These are phyloP conservation scores for Xylariaceae sp. DNA, from an alignment of 2,329 filamentous ascomycete genomes.

Conservation along the genomic window DNA sequence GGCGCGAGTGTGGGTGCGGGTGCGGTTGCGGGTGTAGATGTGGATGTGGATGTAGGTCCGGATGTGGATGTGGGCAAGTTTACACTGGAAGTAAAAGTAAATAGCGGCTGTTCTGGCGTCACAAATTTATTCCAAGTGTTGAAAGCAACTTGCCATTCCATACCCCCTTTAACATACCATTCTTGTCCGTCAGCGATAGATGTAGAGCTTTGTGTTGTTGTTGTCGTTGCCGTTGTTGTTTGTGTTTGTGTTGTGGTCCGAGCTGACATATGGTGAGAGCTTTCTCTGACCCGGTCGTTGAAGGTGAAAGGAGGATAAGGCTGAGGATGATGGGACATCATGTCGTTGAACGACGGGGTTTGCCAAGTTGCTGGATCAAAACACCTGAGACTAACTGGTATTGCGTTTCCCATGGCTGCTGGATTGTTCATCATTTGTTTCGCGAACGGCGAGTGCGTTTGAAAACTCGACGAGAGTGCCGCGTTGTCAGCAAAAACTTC, in stretches of 20 bases:
- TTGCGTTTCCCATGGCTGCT: slow-evolving; percentile 21
- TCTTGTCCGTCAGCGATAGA: slow-evolving; percentile 48
- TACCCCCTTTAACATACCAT: slow-evolving; percentile 54
- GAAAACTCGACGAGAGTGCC: slow-evolving; percentile 23
- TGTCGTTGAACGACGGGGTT: slow-evolving; percentile 23
- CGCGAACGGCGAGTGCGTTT: slow-evolving; percentile 17
- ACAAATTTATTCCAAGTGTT: slow-evolving; percentile 42
- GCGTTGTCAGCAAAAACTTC: slow-evolving; percentile 27
- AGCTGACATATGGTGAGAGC: slow-evolving; percentile 12
- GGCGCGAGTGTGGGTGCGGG: not conserved
- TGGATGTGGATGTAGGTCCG: no score
- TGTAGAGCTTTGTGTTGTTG: slow-evolving; percentile 29
- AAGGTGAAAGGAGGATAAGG: slow-evolving; percentile 24
- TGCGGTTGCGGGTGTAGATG: no score
- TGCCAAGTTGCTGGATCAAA: slow-evolving; percentile 25
- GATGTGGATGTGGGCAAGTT: not conserved
- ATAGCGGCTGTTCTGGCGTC: slow-evolving; percentile 31
- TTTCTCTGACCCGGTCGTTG: slow-evolving; percentile 16
- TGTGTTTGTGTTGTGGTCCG: slow-evolving; percentile 23
- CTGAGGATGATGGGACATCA: slow-evolving; percentile 29
- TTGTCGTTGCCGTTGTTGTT: slow-evolving; percentile 26
- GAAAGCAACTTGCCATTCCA: slow-evolving; percentile 54
- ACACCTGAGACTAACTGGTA: slow-evolving; percentile 18
- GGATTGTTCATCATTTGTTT: slow-evolving; percentile 20
- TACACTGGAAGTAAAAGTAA: slow-evolving; percentile 27